Base-by-base conservation (phyloP, 805 yeast species). In the Metschnikowia shivogae region DNA sequence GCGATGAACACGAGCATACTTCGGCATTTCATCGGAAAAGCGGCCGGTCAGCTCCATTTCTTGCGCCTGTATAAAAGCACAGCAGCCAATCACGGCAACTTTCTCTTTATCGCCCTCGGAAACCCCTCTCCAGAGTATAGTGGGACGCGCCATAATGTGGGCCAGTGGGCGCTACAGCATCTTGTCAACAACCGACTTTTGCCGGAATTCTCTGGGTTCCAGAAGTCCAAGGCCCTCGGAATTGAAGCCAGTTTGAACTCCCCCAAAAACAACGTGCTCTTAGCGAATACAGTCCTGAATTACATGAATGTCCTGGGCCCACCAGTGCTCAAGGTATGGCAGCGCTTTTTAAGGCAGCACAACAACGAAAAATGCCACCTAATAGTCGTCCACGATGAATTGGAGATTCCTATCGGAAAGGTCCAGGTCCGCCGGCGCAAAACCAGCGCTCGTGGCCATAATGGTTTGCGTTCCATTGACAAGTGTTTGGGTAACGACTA, bases 311-410 rank as follows among this genome's bases (percentile, higher is more conserved):
- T 74, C 1, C 81, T 84, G 49, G 96, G 95, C 0, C 58, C 62
- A n/a, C 75, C 81, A 0, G 67, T 86, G 1, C 55, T 63, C 6
- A 74, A 72, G 12, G 65, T 75, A 8, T 81, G 81, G 80, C 55
- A 60, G n/a, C 56, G 62, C 43, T 48, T 47, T 26, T 36, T 60
- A 42, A 53, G 52, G 37, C 56, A 45, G 33, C 53, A 47, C n/a
- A 34, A 54, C 7, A 54, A 54, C 6, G 57, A 55, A 37, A 43
- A 47, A 58, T 70, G 40, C 70, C 2, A 64, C 7, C 46, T 81
- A 47, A 71, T 89, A 1, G 76, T 89, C 0, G 56, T 89, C 1
- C 95, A 87, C 59, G 97, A 90, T 60, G 97, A 90, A 53, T 60
- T 89, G 36, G 83, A 81, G 47, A 59, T 82, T 11, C 77, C 76